Base-by-base conservation (phyloP, 2,329 filamentous ascomycete species). In the Trichophyton rubrum region DNA sequence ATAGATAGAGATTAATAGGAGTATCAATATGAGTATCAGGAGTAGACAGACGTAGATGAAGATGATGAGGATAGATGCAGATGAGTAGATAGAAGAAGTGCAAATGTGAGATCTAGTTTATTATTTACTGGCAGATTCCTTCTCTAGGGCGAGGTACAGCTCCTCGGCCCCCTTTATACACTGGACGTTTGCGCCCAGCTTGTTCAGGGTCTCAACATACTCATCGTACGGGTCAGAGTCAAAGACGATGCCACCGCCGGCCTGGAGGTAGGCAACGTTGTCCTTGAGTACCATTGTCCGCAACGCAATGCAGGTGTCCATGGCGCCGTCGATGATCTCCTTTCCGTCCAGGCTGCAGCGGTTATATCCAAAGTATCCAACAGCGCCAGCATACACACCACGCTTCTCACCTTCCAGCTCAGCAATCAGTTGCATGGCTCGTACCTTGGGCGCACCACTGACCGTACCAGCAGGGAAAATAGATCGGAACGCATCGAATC, bases 401-500 rank as follows among this genome's bases (percentile, higher is more conserved):
- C 93, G 82, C 80, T 96, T 96, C 80, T 99, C 93, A 65, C 82
- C 79, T 76, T 99, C 93, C 55, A 97, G 78, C 77, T 97, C 92
- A 55, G 89, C 90, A 68, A 99, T 99, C 63, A 99, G 79, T 76
- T 96, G 89, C 93, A 99, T 99, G 2, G 93, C 93, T 64, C 86
- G 85, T 60, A 99, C 90, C 77, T 99, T 99, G 61, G 93, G 93
- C 3, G 93, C 92, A 3, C 93, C 93, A 17, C 88, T 93, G 33
- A 97, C 92, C 0, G 93, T 99, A 60, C 93, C 93, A 3, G 93
- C 93, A 0, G 93, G 93, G 78, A 99, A 99, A 68, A 99, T 96
- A 66, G 88, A 91, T 43, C 92, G 84, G 77, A 99, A 95, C 8
- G 93, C 93, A 71, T 97, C 92, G 75, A 96, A 99, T 62, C 93